Conservation (phyloP, 306 rosid genomes). For the Delonix regia region DNA sequence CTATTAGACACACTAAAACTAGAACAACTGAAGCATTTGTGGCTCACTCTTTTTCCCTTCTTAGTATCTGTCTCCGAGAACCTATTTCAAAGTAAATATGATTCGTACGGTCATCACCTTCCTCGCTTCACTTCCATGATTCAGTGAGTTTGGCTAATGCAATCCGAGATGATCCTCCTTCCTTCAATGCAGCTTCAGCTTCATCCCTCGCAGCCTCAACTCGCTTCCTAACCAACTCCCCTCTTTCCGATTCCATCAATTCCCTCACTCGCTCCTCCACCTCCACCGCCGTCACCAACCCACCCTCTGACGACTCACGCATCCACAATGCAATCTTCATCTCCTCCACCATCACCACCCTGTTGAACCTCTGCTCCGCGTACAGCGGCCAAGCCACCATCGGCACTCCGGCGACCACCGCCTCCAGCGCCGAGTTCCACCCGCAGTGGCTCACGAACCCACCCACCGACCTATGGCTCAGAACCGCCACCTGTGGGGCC, state of each 20-base stretch:
- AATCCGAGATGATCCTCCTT: neutral
- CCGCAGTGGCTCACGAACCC: slow-evolving; percentile 51
- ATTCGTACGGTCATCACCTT: no score
- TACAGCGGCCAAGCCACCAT: slow-evolving; percentile 51
- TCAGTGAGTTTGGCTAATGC: neutral
- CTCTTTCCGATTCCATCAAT: neutral
- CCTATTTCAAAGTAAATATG: no score
- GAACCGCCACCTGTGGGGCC: slow-evolving; percentile 56
- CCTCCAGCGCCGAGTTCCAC: slow-evolving; percentile 26
- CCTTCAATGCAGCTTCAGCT: neutral
- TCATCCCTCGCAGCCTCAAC: neutral
- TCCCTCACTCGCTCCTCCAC: slow-evolving; percentile 39
- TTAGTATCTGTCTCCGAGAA: no score
- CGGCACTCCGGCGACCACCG: slow-evolving; percentile 35
- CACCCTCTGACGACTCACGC: neutral
- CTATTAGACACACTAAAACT: no score
- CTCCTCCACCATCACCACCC: slow-evolving; percentile 47
- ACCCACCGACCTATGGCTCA: slow-evolving; percentile 43
- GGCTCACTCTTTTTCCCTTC: no score
- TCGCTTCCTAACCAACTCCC: neutral
- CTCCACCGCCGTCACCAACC: slow-evolving; percentile 48
- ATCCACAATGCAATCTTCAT: neutral
- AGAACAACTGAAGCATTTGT: no score
- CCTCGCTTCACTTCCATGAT: neutral
- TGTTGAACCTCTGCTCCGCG: slow-evolving; percentile 43